Percentiles rank a stretch among this genome's conserved stretches.
These are phyloP conservation scores for Chytriomyces sp. DNA, from an alignment of 192 early-diverging fungal species.

Conservation along the genomic window DNA sequence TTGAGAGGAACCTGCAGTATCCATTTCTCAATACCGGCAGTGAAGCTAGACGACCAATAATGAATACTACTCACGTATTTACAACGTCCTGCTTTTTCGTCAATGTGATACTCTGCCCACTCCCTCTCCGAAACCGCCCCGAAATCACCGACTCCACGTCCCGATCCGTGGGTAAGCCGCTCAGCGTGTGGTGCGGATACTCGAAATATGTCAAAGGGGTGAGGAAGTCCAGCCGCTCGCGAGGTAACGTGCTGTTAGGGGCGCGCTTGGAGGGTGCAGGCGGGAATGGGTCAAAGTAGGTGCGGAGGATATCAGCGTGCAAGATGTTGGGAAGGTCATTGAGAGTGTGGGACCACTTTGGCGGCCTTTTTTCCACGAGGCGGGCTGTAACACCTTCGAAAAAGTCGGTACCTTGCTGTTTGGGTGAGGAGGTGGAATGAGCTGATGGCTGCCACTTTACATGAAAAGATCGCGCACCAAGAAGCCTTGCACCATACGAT, in stretches of 20 bases:
- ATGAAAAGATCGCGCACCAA: slow-evolving; percentile 38
- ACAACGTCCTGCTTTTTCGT: slow-evolving; percentile 26
- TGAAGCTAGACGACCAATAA: too few relatives aligned
- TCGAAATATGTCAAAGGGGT: slow-evolving; percentile 48
- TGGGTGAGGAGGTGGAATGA: not conserved
- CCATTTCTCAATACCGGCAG: not conserved
- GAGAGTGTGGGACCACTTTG: slow-evolving; percentile 75
- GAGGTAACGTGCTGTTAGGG: not conserved
- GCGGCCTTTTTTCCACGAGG: slow-evolving; percentile 70
- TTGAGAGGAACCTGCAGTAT: slow-evolving; percentile 28
- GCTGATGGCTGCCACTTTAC: not conserved
- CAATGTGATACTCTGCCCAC: slow-evolving; percentile 1
- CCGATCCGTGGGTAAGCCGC: slow-evolving; percentile 50
- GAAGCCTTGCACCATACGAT: slow-evolving; percentile 75
- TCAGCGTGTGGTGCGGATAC: slow-evolving; percentile 56
- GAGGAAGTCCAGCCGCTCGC: slow-evolving; percentile 29
- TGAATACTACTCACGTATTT: slow-evolving; percentile 13
- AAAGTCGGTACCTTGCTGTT: slow-evolving; percentile 73
- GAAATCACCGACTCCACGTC: slow-evolving; percentile 38
- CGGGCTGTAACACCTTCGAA: slow-evolving; percentile 82
- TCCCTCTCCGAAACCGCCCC: slow-evolving; percentile 14
- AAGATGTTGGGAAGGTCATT: slow-evolving; percentile 25
- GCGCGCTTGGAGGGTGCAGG: not conserved
- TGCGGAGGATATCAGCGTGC: slow-evolving; percentile 20
- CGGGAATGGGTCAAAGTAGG: slow-evolving; percentile 33